Evolutionary conservation across 495 filamentous ascomycete species (phyloP), one percentile per base, ranked within the genome.

Genomic region (Articulospora tetracladia): DNA sequence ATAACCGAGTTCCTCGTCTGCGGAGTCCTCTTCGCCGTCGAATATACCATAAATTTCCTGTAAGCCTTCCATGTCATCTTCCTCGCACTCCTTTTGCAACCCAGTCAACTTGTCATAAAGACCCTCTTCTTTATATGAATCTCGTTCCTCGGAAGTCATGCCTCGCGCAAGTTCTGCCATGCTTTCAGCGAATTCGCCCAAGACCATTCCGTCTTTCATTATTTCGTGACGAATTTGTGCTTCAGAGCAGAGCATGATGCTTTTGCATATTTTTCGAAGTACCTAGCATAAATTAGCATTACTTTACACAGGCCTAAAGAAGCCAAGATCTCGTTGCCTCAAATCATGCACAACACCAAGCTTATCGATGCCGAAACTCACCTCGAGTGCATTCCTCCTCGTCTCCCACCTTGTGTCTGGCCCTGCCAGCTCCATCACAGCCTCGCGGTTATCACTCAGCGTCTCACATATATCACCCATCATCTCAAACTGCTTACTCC

Each of bases 91-190:
- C 3, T 34, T 46, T 13, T 54, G 49, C 25, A 63, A 24, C 1
- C 36, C 55, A 4, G 53, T 26, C 34, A 64, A 25, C 26, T 57
- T 64, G 24, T 64, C 57, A 25, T 64, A 57, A 19, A 64, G 51
- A 11, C 62, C 52, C 39, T 64, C 62, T 11, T 60, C 57, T 39
- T 57, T 60, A 15, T 57, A 64, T n/a, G 44, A 19, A 3, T 52
- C 51, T 23, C 51, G 30, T 30, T 60, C 62, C 7, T 50, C 39
- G 15, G 28, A 20, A 19, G 41, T 57, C 57, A 64, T 58, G 0
- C 55, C 55, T 11, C 27, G 47, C 13, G 55, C 55, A 7, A 63
- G 52, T 25, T 48, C 39, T 19, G 34, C 7, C 50, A 63, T 63
- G 19, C 48, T 58, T 19, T 58, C 60, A 13, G 55, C 55, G 41